Evolutionary conservation across 805 yeast genomes (phyloP).

Genomic region (Grigorovia yakushimaensis): DNA sequence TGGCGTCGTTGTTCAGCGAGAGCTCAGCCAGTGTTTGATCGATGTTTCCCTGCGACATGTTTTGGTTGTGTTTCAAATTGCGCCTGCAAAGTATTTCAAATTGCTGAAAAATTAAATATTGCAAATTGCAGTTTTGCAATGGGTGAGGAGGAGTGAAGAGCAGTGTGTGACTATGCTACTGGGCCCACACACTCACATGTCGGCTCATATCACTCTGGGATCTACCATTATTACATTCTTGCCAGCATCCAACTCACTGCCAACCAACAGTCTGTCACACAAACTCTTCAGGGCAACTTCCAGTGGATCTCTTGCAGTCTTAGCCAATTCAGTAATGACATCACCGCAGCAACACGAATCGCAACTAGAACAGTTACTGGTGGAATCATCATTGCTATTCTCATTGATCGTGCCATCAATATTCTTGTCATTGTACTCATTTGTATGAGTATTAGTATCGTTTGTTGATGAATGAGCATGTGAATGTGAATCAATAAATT

Average conservation of each 20-base stretch:
- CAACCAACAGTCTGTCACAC: conserved; percentile 71
- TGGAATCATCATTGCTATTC: no score
- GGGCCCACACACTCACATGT: no score
- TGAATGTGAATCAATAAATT: background rate
- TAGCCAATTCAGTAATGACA: background rate
- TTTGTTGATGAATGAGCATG: background rate
- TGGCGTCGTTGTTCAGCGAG: background rate
- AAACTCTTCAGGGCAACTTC: conserved; percentile 85
- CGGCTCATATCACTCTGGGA: background rate
- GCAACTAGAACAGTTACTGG: background rate
- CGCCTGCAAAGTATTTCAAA: no score
- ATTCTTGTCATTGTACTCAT: background rate
- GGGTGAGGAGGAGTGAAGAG: no score
- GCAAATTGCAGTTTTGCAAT: no score
- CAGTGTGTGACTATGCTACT: no score
- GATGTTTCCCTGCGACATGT: background rate
- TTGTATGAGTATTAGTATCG: background rate
- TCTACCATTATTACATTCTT: background rate
- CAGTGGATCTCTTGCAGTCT: conserved; percentile 57
- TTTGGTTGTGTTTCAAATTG: no score
- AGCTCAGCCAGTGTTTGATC: background rate
- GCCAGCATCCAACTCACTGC: conserved; percentile 18
- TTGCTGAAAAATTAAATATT: no score
- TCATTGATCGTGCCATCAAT: no score
- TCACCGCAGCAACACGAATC: conserved; percentile 1